Percentiles rank a stretch among this genome's conserved stretches.
These are phyloP conservation scores for Penicillium lividum DNA, from an alignment of 495 filamentous ascomycete genomes.

Conservation along the genomic window DNA sequence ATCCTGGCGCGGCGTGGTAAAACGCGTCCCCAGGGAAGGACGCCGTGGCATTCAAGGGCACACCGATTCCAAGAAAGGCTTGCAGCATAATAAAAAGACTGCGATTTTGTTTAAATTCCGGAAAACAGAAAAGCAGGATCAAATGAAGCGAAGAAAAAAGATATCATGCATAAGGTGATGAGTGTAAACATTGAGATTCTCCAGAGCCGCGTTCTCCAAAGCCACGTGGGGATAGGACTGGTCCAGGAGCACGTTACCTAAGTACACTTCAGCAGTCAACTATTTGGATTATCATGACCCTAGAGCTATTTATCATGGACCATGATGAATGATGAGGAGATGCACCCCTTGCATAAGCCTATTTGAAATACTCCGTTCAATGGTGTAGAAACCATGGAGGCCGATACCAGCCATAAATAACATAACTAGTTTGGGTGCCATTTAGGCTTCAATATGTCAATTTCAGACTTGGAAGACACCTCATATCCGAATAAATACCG, in stretches of 20 bases:
- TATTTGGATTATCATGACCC: too few relatives aligned
- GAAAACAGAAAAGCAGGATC: neutral
- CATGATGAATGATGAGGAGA: too few relatives aligned
- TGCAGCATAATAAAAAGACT: neutral
- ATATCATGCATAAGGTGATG: neutral
- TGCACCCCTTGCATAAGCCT: too few relatives aligned
- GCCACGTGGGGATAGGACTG: neutral
- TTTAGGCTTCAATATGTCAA: too few relatives aligned
- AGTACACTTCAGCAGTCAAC: neutral
- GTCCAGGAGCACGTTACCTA: neutral
- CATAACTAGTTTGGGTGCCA: too few relatives aligned
- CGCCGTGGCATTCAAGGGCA: slow-evolving; percentile 2
- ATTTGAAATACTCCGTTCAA: too few relatives aligned
- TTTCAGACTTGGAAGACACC: too few relatives aligned
- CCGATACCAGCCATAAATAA: too few relatives aligned
- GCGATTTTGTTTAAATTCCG: neutral
- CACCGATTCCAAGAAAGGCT: neutral
- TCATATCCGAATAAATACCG: too few relatives aligned
- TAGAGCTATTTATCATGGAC: too few relatives aligned
- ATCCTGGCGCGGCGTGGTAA: slow-evolving; percentile 53
- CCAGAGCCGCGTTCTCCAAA: neutral
- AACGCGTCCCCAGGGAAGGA: slow-evolving; percentile 39
- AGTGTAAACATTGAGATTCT: slow-evolving; percentile 1
- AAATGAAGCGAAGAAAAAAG: neutral
- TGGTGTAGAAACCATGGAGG: too few relatives aligned